Percentiles rank a stretch among this genome's conserved stretches.
Evolutionary conservation across 371 early-diverging fungal genomes (phyloP).

Genomic region (Zychaea mexicana): DNA sequence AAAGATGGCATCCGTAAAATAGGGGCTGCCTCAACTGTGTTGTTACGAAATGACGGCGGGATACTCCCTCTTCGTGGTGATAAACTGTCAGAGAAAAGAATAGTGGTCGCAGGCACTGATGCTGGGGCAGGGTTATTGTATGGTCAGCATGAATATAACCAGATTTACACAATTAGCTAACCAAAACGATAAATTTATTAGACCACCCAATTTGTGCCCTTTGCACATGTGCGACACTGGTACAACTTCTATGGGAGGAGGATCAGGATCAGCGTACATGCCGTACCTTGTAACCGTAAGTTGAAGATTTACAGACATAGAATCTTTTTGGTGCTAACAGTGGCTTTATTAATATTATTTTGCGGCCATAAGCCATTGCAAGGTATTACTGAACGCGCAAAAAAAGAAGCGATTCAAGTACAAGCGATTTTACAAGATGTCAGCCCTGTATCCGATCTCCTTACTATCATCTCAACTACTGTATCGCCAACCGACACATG

Average conservation of each 20-base stretch:
- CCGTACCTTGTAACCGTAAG: constrained; percentile 49
- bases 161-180: too few relatives aligned
- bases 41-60: constrained; percentile 49
- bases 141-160: background rate
- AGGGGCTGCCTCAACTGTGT: constrained; percentile 53
- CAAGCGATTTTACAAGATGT: background rate
- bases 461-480: constrained; percentile 28
- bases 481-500: constrained; percentile 39
- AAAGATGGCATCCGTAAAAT: constrained; percentile 33
- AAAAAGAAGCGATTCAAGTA: background rate
- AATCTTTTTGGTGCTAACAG: background rate
- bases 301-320: too few relatives aligned
- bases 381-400: background rate
- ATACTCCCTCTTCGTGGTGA: constrained; percentile 33
- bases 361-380: background rate
- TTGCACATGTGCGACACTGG: constrained; percentile 23
- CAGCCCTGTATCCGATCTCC: background rate
- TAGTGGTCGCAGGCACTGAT: constrained; percentile 57
- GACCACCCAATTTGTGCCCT: constrained; percentile 10
- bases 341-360: background rate
- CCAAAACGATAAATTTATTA: too few relatives aligned
- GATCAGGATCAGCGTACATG: constrained; percentile 52
- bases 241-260: constrained; percentile 56
- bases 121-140: constrained; percentile 19
- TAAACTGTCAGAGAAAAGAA: background rate